These are phyloP conservation scores for Paraleonurus japonicus DNA, from an alignment of 257 asterid genomes.

Conservation along the genomic window DNA sequence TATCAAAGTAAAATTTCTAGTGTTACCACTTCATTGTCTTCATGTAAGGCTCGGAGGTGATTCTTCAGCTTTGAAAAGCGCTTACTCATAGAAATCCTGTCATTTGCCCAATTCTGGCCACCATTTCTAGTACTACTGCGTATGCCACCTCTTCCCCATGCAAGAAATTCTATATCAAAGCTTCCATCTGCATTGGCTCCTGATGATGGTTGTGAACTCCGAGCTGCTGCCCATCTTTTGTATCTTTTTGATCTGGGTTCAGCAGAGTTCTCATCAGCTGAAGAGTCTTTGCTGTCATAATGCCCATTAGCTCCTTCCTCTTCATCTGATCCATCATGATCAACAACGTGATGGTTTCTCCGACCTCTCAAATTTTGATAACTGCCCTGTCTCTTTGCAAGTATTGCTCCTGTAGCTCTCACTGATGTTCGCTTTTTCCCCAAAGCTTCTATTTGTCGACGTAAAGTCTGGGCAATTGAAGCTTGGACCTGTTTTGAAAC, in stretches of 20 bases:
- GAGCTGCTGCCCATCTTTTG: slow-evolving; percentile 58
- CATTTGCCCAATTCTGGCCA: slow-evolving; percentile 45
- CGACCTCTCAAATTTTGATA: slow-evolving; percentile 58
- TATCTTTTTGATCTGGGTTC: slow-evolving; percentile 58
- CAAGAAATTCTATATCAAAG: slow-evolving; percentile 53
- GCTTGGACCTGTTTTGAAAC: slow-evolving; percentile 66
- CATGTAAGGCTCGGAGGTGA: slow-evolving; percentile 51
- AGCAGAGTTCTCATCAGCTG: slow-evolving; percentile 61
- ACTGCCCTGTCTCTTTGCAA: slow-evolving; percentile 54
- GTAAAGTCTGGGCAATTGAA: slow-evolving; percentile 73
- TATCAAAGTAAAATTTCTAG: background rate
- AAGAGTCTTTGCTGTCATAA: slow-evolving; percentile 73
- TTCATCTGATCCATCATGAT: slow-evolving; percentile 61
- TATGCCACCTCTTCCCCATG: slow-evolving; percentile 93
- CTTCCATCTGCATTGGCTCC: slow-evolving; percentile 58
- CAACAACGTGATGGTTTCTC: slow-evolving; percentile 53
- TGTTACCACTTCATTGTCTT: slow-evolving; percentile 56
- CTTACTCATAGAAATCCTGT: slow-evolving; percentile 48
- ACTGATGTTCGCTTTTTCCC: slow-evolving; percentile 65
- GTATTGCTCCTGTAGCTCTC: slow-evolving; percentile 51
- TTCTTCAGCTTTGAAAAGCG: slow-evolving; percentile 64
- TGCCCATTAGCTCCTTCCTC: slow-evolving; percentile 67
- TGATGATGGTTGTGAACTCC: slow-evolving; percentile 50
- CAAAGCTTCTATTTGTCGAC: slow-evolving; percentile 80
- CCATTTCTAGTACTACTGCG: slow-evolving; percentile 74